Conservation (phyloP, 495 filamentous ascomycete species). For the Penicillium ucsense region DNA sequence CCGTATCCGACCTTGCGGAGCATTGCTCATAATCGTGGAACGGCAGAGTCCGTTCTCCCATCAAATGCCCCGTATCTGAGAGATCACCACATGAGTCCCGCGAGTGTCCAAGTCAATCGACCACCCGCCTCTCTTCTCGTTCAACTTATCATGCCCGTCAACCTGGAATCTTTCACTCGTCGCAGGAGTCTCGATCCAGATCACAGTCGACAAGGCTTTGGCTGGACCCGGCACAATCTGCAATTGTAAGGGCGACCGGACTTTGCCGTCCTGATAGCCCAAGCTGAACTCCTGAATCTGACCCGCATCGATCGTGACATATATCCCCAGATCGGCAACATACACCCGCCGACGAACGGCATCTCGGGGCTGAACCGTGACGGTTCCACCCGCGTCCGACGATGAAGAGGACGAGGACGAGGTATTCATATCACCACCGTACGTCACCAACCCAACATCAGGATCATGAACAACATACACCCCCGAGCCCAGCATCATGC, state of each 20-base stretch:
- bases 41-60: no score
- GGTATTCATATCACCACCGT: slow-evolving; percentile 27
- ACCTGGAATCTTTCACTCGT: slow-evolving; percentile 1
- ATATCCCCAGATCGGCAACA: slow-evolving; percentile 30
- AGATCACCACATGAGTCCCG: slow-evolving; percentile 3
- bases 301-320: slow-evolving; percentile 31
- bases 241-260: not conserved
- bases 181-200: slow-evolving; percentile 8
- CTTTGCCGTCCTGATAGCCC: slow-evolving; percentile 5
- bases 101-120: slow-evolving; percentile 1
- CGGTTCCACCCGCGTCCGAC: slow-evolving; percentile 3
- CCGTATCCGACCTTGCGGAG: no score
- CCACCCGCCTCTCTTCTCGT: slow-evolving; percentile 5
- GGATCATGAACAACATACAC: slow-evolving; percentile 34
- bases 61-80: no score
- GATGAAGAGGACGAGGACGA: no score
- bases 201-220: not conserved
- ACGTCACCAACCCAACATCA: slow-evolving; percentile 28
- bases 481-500: slow-evolving; percentile 31
- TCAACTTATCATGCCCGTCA: not conserved
- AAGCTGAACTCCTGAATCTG: slow-evolving; percentile 23
- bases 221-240: slow-evolving; percentile 1
- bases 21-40: no score
- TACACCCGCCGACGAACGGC: slow-evolving; percentile 32
- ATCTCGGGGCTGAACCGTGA: slow-evolving; percentile 28